Evolutionary conservation across 495 filamentous ascomycete species (phyloP), one percentile per base, ranked within the genome.

Genomic region (Daldinia vernicosa): DNA sequence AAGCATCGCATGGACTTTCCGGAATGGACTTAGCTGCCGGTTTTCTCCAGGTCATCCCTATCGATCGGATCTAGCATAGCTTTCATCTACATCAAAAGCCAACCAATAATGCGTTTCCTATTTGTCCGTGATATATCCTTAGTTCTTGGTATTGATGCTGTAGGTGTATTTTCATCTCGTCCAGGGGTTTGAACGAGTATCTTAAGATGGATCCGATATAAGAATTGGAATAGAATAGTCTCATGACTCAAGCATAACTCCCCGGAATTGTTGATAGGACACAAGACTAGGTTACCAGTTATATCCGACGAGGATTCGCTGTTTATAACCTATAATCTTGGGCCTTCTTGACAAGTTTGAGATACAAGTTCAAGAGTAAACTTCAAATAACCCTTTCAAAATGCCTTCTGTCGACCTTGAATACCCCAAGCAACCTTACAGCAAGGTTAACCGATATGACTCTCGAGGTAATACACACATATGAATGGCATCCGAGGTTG

Each of bases 361-460:
- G 1, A 4, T 17, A n/a, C 26, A 53, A 63, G 47, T 55, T 50
- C 9, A 53, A 22, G 9, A 47, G 19, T 8, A 47, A 24, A 4
- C 43, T 24, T 28, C 53, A 6, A 27, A 26, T n/a, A 43, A n/a
- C 6, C 47, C 53, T 19, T 53, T 59, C 77, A 81, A 75, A 6
- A 88, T 87, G 84, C 79, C 83, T 52, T 76, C 78, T 24, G 69
- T 77, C 33, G 76, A 82, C 9, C 83, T 93, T 28, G 85, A 89
- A 59, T 94, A 94, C 62, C 91, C 92, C 28, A 90, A 87, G 72
- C 82, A 84, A 61, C 73, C 82, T 24, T 84, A 84, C 63, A 94
- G 90, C 80, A 95, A 88, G 28, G 88, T 93, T 56, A 92, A 92
- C 72, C 88, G 92, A 19, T 86, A 90, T 63, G 86, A 87, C 70